Base-by-base conservation (phyloP, 169 alveolate genomes). In the Fabrea salina region DNA sequence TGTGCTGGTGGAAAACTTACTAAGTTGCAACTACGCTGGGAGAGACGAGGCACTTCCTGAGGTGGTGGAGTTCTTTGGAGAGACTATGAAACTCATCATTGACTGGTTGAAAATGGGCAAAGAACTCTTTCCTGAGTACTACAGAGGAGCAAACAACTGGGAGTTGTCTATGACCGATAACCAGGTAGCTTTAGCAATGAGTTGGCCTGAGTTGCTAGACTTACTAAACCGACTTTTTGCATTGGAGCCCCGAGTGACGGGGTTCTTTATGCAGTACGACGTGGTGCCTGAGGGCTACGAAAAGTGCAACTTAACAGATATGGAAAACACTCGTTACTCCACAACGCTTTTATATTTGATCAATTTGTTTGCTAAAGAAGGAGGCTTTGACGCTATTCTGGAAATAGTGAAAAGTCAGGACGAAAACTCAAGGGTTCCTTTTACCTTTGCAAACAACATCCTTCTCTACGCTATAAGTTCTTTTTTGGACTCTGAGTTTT, bases 121-220 rank as follows among this genome's bases (percentile, higher is more conserved):
- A 22, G 53, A 25, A 51, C 84, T 57, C 16, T 33, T 82, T 35
- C 43, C 30, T 37, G 44, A 82, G 80, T 86, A 32, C 35, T 25
- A 54, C 32, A 71, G 77, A 64, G 57, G 51, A 3, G 41, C 40
- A 47, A 68, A 40, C 25, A 61, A 82, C 39, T 43, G 87, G 49
- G 89, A 86, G 49, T 74, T 86, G 30, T 82, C 35, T 67, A 84
- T 82, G 54, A 77, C 71, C 13, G 89, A 82, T 49, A 82, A 78
- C 49, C 82, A 82, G 30, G 56, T 76, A 7, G 91, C 91, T 27
- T 37, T 78, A 7, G 75, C 87, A 5, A 11, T 16, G 4, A 59
- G 70, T 33, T 66, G 77, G 47, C 66, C 50, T 44, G 91, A 86
- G 53, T 50, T 86, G 13, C 51, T 79, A 54, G 89, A 82, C 39